Evolutionary conservation across 306 rosid genomes (phyloP), one percentile per base, ranked within the genome.

Genomic region (Corylus americana): DNA sequence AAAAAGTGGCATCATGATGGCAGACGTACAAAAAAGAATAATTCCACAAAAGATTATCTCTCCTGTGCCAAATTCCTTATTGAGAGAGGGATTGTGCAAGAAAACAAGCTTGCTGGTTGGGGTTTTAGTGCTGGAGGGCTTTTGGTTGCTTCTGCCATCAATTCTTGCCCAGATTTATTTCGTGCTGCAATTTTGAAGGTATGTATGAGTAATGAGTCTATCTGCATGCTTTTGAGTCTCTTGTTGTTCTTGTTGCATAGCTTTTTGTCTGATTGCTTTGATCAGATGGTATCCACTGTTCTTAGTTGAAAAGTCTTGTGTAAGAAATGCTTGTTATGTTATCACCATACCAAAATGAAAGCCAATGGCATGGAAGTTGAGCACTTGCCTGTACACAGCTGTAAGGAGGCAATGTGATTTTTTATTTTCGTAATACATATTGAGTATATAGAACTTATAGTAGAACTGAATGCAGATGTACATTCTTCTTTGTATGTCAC

Each of bases 111-210:
- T 83, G 97, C 98, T 76, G 93, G 90, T 74, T 89, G 91, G 88
- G 97, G 97, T 81, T 89, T 88, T 82, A 90, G 94, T 86, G 99
- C 97, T 54, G 97, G 98, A 82, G 98, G 99, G 70, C 94, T 93
- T 79, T 78, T 91, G 89, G 98, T 91, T 82, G 98, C 98, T 55
- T 91, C 98, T 7, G 93, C 98, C 74, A 87, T 96, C 77, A 96
- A 96, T 82, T 63, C 53, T 55, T 85, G 68, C 84, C 98, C 98
- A 70, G 88, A 96, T 72, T 81, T 93, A 89, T 96, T 96, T 62
- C 85, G 77, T 71, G 96, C 98, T 57, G 94, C 88, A 75, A 84
- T 96, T 86, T 89, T 96, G 77, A 93, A 96, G 97, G 97, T 90
- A 77, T 73, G 62, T 45, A 49, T 73, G 66, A 57, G 59, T 73